Evolutionary conservation across 139 green algal species (phyloP).

Genomic region (Chlorella sp.): DNA sequence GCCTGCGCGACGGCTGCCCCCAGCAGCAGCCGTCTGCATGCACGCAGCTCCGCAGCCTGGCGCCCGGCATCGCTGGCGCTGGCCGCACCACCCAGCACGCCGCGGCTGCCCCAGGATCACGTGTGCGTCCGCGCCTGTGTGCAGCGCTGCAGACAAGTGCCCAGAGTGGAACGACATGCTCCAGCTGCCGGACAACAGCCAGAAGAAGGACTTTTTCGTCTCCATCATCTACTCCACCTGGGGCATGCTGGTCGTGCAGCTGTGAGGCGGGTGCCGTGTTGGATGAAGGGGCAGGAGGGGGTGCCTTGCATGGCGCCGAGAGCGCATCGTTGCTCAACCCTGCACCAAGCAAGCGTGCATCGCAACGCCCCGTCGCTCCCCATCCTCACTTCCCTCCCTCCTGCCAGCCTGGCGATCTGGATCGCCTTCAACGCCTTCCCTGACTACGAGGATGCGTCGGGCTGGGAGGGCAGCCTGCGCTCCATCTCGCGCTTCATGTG

Average conservation of each 20-base stretch:
- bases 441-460: conserved; percentile 25
- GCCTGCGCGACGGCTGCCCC: neutral
- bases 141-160: conserved; percentile 14
- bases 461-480: conserved; percentile 26
- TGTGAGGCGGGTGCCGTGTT: neutral
- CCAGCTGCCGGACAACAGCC: neutral
- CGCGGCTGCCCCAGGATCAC: too few relatives aligned
- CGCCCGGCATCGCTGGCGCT: neutral
- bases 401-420: conserved; percentile 2
- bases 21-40: neutral
- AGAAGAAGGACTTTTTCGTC: conserved; percentile 22
- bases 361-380: neutral
- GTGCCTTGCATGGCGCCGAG: neutral
- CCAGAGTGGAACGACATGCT: conserved; percentile 16
- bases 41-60: neutral
- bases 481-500: conserved; percentile 1
- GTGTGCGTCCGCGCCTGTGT: neutral
- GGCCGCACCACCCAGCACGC: neutral
- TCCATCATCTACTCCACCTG: conserved; percentile 19
- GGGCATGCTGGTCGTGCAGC: conserved; percentile 10
- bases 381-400: neutral
- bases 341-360: neutral
- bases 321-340: neutral
- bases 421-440: conserved; percentile 38
- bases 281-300: neutral